Base-by-base conservation (phyloP, 345 rosid species). In the Eucalyptus viminalis region DNA sequence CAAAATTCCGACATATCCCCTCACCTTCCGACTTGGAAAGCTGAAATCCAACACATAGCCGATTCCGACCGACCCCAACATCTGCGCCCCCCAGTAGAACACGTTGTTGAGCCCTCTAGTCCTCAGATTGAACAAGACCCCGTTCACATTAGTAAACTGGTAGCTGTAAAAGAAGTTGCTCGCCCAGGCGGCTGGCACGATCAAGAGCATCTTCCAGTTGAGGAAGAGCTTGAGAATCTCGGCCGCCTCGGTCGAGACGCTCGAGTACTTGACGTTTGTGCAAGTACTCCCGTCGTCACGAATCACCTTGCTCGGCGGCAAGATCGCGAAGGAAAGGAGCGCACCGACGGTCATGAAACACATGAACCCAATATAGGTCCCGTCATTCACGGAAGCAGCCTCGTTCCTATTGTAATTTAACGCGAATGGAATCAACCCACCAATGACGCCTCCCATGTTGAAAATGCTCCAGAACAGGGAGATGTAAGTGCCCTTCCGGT, bases 31-130 rank as follows among this genome's bases (percentile, higher is more conserved):
- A 37, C 96, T 95, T 87, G 92, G 49, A 91, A 94, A 96, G 89
- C 98, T 97, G 91, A 97, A 97, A 88, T 97, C 99, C 93, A 97
- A 89, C 6, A 94, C 24, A 24, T 94, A 96, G 3, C 99, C 98
- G n/a, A 97, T 94, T 24, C 92, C 95, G 1, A 93, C 65, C 0
- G 99, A 97, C 5, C 99, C 99, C 67, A 92, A 34, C 99, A 97
- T 97, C 91, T 96, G 99, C 2, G 99, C 99, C 34, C 97, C 99
- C 98, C 99, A 97, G 21, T 97, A 97, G 86, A 97, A 97, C 34
- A 95, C 96, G 37, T 97, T 97, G 94, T 96, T 97, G 91, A 97
- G 89, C 3, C 99, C 98, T 88, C 99, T 94, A 2, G 98, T 97
- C 92, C 99, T 91, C 62, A 97, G 56, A 87, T 93, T 95, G 87